phyloP scores from a whole-genome alignment of 345 rosid genomes.

The Ailanthus altissimus region DNA sequence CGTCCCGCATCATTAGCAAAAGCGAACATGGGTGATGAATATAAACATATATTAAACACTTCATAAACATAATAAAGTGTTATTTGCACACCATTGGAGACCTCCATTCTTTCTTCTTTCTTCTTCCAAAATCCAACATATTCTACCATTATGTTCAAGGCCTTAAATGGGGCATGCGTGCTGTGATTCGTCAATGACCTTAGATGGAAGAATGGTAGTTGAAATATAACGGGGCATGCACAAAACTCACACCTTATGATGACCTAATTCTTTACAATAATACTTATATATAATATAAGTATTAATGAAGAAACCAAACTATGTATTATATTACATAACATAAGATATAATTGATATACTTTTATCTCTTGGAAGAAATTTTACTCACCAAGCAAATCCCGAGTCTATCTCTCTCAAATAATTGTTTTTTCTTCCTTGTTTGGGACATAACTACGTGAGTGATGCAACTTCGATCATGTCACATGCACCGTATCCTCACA shows the following conservation, averaged over 20 bases:
- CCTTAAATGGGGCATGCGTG: background rate
- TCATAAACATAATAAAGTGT: background rate
- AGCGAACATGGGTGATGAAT: no score
- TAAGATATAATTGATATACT: background rate
- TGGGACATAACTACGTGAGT: conserved; percentile 50
- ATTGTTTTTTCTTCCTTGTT: conserved; percentile 32
- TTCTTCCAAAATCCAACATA: no score
- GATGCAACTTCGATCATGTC: conserved; percentile 31
- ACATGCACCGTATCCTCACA: conserved; percentile 46
- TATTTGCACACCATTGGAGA: background rate
- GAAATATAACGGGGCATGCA: background rate
- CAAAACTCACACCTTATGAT: background rate
- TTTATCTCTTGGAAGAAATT: background rate
- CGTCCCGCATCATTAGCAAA: no score
- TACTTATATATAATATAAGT: no score
- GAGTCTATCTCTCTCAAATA: conserved; percentile 29
- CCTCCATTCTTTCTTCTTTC: no score
- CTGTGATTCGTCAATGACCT: background rate
- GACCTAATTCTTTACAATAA: no score
- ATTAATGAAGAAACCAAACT: background rate
- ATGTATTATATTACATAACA: background rate
- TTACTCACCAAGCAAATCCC: conserved; percentile 9
- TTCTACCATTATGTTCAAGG: background rate
- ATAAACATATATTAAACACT: background rate
- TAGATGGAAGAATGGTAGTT: background rate